Conservation (phyloP, 2,329 filamentous ascomycete species). For the Alternaria atra region DNA sequence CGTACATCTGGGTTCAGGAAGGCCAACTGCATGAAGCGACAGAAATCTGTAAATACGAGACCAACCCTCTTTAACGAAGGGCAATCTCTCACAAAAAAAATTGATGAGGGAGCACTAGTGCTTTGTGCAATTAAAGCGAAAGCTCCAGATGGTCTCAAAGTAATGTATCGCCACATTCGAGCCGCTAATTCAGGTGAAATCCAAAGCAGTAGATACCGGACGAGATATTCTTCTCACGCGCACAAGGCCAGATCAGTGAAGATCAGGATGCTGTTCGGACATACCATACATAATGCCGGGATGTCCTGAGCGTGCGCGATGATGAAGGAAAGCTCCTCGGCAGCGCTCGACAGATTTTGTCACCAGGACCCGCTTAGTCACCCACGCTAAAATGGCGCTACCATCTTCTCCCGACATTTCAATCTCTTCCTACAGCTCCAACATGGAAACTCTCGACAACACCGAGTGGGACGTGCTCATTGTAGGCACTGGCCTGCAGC, state of each 20-base stretch:
- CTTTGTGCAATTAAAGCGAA: neutral
- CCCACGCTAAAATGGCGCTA: constrained; percentile 28
- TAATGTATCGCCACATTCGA: constrained; percentile 61
- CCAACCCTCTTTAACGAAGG: neutral
- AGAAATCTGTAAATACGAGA: neutral
- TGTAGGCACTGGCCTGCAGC: constrained; percentile 61
- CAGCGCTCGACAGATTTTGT: constrained; percentile 35
- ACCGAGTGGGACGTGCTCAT: constrained; percentile 64
- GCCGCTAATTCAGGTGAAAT: constrained; percentile 60
- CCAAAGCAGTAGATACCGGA: constrained; percentile 63
- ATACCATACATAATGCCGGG: constrained; percentile 44
- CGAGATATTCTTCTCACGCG: constrained; percentile 57
- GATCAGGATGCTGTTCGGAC: constrained; percentile 47
- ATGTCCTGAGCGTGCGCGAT: constrained; percentile 51
- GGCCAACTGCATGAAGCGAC: neutral
- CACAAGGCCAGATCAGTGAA: constrained; percentile 56
- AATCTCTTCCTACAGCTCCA: constrained; percentile 30
- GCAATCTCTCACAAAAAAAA: neutral
- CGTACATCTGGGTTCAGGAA: no score
- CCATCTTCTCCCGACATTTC: constrained; percentile 30
- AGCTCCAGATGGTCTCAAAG: neutral
- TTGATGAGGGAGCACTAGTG: neutral
- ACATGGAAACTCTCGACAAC: constrained; percentile 61
- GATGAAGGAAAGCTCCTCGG: constrained; percentile 27
- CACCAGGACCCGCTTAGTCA: constrained; percentile 43